Percentiles rank a stretch among this genome's conserved stretches.
phyloP scores from a whole-genome alignment of 345 rosid genomes.

The Linum trigynum region DNA sequence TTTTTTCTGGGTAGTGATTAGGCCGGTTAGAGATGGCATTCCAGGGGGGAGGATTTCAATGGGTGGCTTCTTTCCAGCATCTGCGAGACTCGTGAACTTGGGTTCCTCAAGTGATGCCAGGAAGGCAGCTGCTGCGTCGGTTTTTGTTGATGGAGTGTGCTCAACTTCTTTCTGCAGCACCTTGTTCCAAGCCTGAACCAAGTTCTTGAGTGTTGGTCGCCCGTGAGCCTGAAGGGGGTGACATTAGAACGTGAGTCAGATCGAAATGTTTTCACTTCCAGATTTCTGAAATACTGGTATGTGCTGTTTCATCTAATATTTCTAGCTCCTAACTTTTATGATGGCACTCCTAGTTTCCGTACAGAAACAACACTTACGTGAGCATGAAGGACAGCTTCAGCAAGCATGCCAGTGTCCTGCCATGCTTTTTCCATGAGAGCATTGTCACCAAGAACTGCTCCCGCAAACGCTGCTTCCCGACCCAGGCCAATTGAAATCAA shows the following conservation, averaged over 20 bases:
- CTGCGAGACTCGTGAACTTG: constrained; percentile 77
- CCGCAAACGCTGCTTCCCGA: constrained; percentile 91
- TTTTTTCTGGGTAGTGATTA: constrained; percentile 61
- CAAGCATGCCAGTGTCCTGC: constrained; percentile 99
- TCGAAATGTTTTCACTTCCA: not conserved
- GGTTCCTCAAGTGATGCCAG: constrained; percentile 84
- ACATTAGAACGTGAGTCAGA: constrained; percentile 15
- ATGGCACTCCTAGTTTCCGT: not conserved
- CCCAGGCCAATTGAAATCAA: constrained; percentile 85
- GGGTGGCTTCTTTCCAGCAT: constrained; percentile 72
- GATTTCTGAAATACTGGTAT: constrained; percentile 4
- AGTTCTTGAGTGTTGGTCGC: constrained; percentile 73
- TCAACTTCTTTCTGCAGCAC: constrained; percentile 79
- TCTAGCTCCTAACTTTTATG: too few relatives aligned
- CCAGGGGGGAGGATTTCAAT: constrained; percentile 93
- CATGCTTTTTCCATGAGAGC: constrained; percentile 97
- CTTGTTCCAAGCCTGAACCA: constrained; percentile 89
- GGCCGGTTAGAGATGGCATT: constrained; percentile 74
- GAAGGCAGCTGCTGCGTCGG: constrained; percentile 89
- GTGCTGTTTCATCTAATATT: too few relatives aligned
- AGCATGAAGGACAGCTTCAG: constrained; percentile 99
- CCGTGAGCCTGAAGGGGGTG: constrained; percentile 72
- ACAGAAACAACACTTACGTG: constrained; percentile 46
- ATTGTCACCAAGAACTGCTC: constrained; percentile 91
- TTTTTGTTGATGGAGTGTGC: constrained; percentile 57